These are phyloP conservation scores for Sugiyamaella sp. DNA, from an alignment of 1,139 yeast genomes.

Conservation along the genomic window DNA sequence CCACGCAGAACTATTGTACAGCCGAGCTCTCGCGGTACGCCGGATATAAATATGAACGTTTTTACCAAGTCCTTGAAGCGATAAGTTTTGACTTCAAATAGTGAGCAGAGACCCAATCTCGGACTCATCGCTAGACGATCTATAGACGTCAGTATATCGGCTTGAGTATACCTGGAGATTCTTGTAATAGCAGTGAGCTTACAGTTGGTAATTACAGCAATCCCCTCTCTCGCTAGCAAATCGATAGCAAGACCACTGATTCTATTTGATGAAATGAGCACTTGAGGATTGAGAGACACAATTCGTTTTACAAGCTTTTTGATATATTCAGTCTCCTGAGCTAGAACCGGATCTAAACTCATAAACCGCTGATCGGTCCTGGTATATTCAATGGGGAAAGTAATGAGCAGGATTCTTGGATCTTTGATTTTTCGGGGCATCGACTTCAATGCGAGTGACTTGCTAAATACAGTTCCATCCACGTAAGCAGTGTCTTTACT, in stretches of 20 bases:
- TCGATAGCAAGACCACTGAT: conserved; percentile 83
- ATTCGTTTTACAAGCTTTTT: conserved; percentile 81
- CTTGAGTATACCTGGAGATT: conserved; percentile 76
- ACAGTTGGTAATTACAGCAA: conserved; percentile 76
- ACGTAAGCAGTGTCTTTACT: conserved; percentile 60
- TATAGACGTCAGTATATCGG: conserved; percentile 73
- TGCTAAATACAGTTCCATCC: conserved; percentile 85
- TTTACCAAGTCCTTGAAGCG: conserved; percentile 57
- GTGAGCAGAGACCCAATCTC: conserved; percentile 69
- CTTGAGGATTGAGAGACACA: conserved; percentile 73
- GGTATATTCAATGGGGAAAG: conserved; percentile 88
- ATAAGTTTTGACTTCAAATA: conserved; percentile 71
- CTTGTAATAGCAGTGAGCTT: conserved; percentile 84
- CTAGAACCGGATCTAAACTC: conserved; percentile 79
- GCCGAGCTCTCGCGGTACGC: conserved; percentile 74
- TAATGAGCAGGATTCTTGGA: conserved; percentile 79
- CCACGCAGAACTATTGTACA: conserved; percentile 86
- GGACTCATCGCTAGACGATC: conserved; percentile 64
- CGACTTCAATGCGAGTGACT: conserved; percentile 74
- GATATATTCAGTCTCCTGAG: conserved; percentile 86
- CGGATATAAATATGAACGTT: conserved; percentile 75
- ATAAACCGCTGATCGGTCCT: conserved; percentile 70
- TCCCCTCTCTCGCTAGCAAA: conserved; percentile 71
- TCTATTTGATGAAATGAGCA: conserved; percentile 77
- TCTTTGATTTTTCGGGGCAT: conserved; percentile 67